Conservation (phyloP, 2,329 filamentous ascomycete species). For the Calonectria multiphialidica region DNA sequence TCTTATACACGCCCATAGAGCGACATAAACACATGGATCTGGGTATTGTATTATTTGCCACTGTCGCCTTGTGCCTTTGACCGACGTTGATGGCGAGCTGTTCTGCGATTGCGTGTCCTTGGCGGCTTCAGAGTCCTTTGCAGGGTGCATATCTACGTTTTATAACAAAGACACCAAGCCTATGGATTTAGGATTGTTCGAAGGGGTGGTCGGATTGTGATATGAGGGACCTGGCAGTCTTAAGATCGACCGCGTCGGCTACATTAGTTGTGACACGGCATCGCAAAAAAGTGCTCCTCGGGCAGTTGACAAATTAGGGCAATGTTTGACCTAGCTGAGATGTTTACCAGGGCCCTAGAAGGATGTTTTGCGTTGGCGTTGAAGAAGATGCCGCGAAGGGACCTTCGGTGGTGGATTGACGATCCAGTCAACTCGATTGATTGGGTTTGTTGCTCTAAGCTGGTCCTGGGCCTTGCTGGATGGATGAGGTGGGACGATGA, state of each 20-base stretch:
- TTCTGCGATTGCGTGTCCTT: constrained; percentile 3
- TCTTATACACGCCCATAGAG: not conserved
- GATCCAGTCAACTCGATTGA: not conserved
- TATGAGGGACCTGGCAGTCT: too few species aligned
- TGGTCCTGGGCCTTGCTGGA: not conserved
- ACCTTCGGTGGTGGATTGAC: not conserved
- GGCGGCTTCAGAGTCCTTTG: not conserved
- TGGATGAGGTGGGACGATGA: not conserved
- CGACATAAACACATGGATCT: not conserved
- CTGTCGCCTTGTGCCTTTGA: not conserved
- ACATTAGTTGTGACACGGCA: not conserved
- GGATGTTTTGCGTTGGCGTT: not conserved
- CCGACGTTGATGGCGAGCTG: not conserved
- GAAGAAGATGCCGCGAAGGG: not conserved
- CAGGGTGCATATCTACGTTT: not conserved
- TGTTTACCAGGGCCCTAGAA: too few species aligned
- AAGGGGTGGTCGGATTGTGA: not conserved
- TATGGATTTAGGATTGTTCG: not conserved
- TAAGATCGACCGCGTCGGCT: not conserved
- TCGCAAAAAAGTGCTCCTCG: not conserved
- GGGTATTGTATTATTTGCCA: not conserved
- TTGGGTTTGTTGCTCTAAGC: not conserved
- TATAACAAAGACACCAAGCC: not conserved
- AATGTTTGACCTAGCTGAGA: not conserved
- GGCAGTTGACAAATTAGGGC: not conserved